Evolutionary conservation across 768 basidiomycete species (phyloP).

Genomic region (Tylopilus subfusipes): DNA sequence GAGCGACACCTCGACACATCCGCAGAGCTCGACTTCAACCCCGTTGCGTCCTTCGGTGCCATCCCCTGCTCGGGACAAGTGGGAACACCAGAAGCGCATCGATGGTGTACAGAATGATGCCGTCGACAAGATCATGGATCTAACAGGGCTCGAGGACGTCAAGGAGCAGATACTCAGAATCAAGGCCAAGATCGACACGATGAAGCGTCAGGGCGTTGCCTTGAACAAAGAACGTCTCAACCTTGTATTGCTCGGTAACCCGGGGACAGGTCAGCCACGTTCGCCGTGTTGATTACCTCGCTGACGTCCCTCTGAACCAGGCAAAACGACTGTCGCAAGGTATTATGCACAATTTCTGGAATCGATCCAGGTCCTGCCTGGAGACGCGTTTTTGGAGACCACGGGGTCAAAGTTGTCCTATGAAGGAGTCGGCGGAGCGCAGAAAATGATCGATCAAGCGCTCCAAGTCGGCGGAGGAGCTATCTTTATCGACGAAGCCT

Average conservation of each 20-base stretch:
- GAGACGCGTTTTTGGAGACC: slow-evolving; percentile 54
- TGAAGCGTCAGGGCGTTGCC: slow-evolving; percentile 47
- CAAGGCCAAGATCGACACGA: slow-evolving; percentile 48
- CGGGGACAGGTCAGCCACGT: slow-evolving; percentile 68
- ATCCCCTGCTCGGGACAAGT: slow-evolving; percentile 13
- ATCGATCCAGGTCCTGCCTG: slow-evolving; percentile 52
- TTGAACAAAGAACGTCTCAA: slow-evolving; percentile 58
- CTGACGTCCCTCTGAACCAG: not conserved
- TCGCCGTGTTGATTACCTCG: slow-evolving; percentile 14
- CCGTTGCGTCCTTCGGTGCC: slow-evolving; percentile 5
- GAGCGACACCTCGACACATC: not conserved
- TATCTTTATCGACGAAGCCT: slow-evolving; percentile 71
- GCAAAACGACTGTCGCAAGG: slow-evolving; percentile 38
- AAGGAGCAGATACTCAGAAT: slow-evolving; percentile 55
- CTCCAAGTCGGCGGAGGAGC: slow-evolving; percentile 56
- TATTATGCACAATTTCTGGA: slow-evolving; percentile 60
- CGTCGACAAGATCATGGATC: slow-evolving; percentile 63
- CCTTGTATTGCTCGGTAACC: slow-evolving; percentile 60
- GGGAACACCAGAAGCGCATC: slow-evolving; percentile 38
- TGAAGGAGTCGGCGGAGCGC: slow-evolving; percentile 45
- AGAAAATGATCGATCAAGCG: slow-evolving; percentile 39
- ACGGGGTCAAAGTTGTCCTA: slow-evolving; percentile 57
- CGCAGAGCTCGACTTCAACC: not conserved
- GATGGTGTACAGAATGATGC: slow-evolving; percentile 49
- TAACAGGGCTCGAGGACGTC: slow-evolving; percentile 65